These are phyloP conservation scores for Ampelocalamus luodianensis DNA, from an alignment of 176 grass and related monocot genomes.

Conservation along the genomic window DNA sequence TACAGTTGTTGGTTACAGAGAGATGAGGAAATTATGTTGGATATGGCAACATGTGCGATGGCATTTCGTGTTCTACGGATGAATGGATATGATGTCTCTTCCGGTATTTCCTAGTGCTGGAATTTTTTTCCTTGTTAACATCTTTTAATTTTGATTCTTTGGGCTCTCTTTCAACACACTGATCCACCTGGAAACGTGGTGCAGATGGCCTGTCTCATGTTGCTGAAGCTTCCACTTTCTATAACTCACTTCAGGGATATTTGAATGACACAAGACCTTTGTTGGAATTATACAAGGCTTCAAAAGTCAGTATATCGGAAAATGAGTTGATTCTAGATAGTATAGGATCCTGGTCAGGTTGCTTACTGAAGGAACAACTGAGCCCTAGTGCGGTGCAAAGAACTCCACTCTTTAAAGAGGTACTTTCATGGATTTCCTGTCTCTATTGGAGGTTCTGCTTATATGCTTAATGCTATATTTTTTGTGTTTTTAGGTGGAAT, in stretches of 20 bases:
- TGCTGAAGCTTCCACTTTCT: constrained; percentile 43
- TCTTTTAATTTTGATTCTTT: neutral
- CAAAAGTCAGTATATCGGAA: constrained; percentile 53
- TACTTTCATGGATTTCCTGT: constrained; percentile 20
- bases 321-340: constrained; percentile 55
- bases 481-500: constrained; percentile 13
- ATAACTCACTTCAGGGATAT: constrained; percentile 47
- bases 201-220: constrained; percentile 52
- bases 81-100: constrained; percentile 68
- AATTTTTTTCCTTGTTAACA: neutral
- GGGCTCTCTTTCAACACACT: neutral
- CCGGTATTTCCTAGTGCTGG: constrained; percentile 35
- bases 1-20: constrained; percentile 78
- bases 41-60: constrained; percentile 66
- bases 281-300: constrained; percentile 78
- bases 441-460: neutral
- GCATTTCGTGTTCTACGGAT: constrained; percentile 72
- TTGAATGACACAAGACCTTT: constrained; percentile 44
- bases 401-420: constrained; percentile 44
- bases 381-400: neutral
- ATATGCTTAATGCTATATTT: neutral
- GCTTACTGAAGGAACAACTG: constrained; percentile 54
- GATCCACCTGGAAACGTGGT: neutral
- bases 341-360: constrained; percentile 59
- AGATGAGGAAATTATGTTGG: constrained; percentile 64